Evolutionary conservation across 352 stramenopile genomes (phyloP).

Genomic region (Chrysophaeum taylorii): DNA sequence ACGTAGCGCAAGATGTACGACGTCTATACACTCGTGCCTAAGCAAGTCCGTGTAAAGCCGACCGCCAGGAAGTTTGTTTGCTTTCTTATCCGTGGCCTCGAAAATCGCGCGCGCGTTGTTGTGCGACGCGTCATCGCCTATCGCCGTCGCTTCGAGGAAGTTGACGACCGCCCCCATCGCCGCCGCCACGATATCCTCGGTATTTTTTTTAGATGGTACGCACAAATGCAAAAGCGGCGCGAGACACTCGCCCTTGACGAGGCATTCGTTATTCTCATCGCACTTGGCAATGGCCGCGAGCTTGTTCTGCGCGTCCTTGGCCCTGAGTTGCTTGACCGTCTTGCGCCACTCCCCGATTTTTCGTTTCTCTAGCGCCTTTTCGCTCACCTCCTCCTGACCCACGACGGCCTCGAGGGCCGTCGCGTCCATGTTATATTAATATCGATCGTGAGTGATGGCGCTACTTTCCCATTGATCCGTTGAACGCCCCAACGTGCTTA

Average conservation of each 20-base stretch:
- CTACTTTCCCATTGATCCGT: too few species aligned
- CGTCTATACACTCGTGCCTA: not conserved
- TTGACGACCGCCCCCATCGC: not conserved
- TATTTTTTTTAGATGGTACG: conserved; percentile 5
- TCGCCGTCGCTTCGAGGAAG: not conserved
- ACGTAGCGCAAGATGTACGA: not conserved
- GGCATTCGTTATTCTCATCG: not conserved
- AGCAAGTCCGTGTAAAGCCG: conserved; percentile 5
- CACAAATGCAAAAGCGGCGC: not conserved
- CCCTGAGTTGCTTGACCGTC: not conserved
- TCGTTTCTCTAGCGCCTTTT: not conserved
- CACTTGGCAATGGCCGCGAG: not conserved
- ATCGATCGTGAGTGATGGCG: too few species aligned
- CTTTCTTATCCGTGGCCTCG: conserved; percentile 9
- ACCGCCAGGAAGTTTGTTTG: not conserved
- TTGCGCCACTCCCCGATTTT: not conserved
- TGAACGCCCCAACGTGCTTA: too few species aligned
- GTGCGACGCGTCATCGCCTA: not conserved
- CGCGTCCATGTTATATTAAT: too few species aligned
- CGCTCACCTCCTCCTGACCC: not conserved
- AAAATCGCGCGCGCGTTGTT: not conserved
- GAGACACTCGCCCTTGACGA: not conserved
- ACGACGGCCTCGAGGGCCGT: not conserved
- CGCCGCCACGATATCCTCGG: not conserved
- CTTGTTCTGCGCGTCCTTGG: not conserved